These are phyloP conservation scores for Fonsecaea erecta DNA, from an alignment of 2,329 filamentous ascomycete species.

Conservation along the genomic window DNA sequence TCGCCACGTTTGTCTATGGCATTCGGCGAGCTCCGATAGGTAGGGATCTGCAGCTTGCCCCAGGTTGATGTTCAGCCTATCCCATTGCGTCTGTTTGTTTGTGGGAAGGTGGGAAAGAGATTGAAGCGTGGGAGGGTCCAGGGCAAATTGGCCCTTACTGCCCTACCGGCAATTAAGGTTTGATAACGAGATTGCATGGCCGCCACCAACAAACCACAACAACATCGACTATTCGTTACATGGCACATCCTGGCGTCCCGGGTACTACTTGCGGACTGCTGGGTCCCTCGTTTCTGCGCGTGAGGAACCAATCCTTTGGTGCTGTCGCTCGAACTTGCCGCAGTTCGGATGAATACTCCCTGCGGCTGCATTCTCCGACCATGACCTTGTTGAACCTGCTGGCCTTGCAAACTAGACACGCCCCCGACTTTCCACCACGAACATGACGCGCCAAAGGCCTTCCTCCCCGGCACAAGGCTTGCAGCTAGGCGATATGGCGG, in stretches of 20 bases:
- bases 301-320: conserved; percentile 10
- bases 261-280: background rate
- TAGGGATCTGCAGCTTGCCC: conserved; percentile 11
- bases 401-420: conserved; percentile 13
- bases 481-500: conserved; percentile 23
- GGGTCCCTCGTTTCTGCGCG: conserved; percentile 22
- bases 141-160: conserved; percentile 27
- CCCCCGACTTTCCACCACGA: conserved; percentile 27
- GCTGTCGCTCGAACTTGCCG: conserved; percentile 19
- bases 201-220: conserved; percentile 27
- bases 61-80: conserved; percentile 3
- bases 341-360: background rate
- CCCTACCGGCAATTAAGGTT: conserved; percentile 31
- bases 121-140: conserved; percentile 24
- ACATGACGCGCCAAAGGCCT: conserved; percentile 28
- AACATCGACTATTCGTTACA: conserved; percentile 5
- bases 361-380: conserved; percentile 8
- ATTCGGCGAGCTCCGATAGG: conserved; percentile 7
- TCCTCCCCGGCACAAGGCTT: conserved; percentile 18
- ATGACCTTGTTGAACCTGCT: conserved; percentile 21
- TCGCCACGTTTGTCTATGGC: conserved; percentile 3
- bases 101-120: conserved; percentile 26
- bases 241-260: conserved; percentile 2
- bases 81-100: conserved; percentile 26
- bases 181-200: conserved; percentile 34